Conservation (phyloP, 495 filamentous ascomycete species). For the Xylaria scruposa region DNA sequence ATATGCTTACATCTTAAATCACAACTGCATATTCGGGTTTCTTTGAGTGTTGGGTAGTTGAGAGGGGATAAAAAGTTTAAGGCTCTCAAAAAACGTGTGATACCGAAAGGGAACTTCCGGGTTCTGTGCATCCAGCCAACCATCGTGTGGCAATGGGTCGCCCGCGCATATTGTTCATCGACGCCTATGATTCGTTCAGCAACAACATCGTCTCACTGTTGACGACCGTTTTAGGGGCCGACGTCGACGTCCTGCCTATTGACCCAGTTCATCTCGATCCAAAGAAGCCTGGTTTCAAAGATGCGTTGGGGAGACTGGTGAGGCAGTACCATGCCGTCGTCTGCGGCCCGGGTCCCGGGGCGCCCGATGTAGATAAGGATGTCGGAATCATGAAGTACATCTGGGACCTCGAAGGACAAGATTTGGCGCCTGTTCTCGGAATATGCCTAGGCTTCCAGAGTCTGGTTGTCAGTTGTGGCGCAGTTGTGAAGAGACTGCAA, state of each 20-base stretch:
- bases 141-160: slow-evolving; percentile 34
- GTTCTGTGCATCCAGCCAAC: not conserved
- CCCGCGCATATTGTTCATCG: slow-evolving; percentile 77
- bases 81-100: not conserved
- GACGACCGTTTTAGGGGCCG: slow-evolving; percentile 64
- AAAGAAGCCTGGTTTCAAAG: slow-evolving; percentile 25
- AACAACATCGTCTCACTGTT: slow-evolving; percentile 89
- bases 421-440: slow-evolving; percentile 77
- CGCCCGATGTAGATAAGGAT: slow-evolving; percentile 64
- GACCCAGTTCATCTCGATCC: slow-evolving; percentile 57
- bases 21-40: not conserved
- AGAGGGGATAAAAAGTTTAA: not conserved
- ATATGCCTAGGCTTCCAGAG: slow-evolving; percentile 95
- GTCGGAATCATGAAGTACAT: slow-evolving; percentile 80
- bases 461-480: slow-evolving; percentile 71
- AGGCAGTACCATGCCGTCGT: slow-evolving; percentile 75
- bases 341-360: slow-evolving; percentile 80
- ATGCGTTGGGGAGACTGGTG: slow-evolving; percentile 54
- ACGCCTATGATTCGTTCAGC: slow-evolving; percentile 95
- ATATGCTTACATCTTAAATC: slow-evolving; percentile 2
- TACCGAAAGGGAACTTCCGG: not conserved
- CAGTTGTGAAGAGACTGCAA: slow-evolving; percentile 64
- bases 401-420: slow-evolving; percentile 67
- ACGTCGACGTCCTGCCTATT: slow-evolving; percentile 75
- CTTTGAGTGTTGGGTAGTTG: not conserved